Base-by-base conservation (phyloP, 2,329 filamentous ascomycete genomes). In the Chrysoporthe cubensis region DNA sequence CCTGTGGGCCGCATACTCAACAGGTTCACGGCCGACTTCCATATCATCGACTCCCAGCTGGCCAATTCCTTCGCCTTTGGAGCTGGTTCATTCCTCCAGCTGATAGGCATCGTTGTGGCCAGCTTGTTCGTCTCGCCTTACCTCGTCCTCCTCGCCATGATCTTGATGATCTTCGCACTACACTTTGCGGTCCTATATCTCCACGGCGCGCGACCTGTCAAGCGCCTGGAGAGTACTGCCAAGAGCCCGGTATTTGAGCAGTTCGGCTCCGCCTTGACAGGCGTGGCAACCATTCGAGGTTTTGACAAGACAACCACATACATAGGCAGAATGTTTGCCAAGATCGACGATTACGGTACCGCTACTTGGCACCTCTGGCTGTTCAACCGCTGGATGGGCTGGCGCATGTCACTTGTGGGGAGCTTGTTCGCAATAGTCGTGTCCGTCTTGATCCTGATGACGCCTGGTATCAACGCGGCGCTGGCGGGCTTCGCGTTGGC, bases 211-310 rank as follows among this genome's bases (percentile, higher is more conserved):
- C 84, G 92, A 50, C 91, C 93, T 43, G 84, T 91, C 69, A 95
- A 94, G 79, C 85, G 92, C 5, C 84, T 95, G 1, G 92, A 95
- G 76, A 92, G 89, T 71, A 92, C 86, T 3, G 86, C 88, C 66
- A 94, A 93, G 77, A 92, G 89, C 0, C 92, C 92, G 0, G 88
- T 95, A 0, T 94, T 93, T 72, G 92, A 95, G 76, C 88, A 92
- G 70, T 94, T 95, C 73, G 90, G 89, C 13, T 88, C 90, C 1
- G 87, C 90, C 0, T 84, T 95, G 11, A 85, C 87, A 0, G 92
- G 92, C 5, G 87, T 96, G 21, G 83, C 87, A 1, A 94, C 92
- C 0, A 92, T 96, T 64, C 87, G 92, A 14, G 90, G 90, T 0
- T 95, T 92, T 72, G 88, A 88, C 71, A 93, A 92, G 80, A 80